Evolutionary conservation across 805 yeast genomes (phyloP), one percentile per base, ranked within the genome.

Genomic region (Wickerhamiella sergipiensis): DNA sequence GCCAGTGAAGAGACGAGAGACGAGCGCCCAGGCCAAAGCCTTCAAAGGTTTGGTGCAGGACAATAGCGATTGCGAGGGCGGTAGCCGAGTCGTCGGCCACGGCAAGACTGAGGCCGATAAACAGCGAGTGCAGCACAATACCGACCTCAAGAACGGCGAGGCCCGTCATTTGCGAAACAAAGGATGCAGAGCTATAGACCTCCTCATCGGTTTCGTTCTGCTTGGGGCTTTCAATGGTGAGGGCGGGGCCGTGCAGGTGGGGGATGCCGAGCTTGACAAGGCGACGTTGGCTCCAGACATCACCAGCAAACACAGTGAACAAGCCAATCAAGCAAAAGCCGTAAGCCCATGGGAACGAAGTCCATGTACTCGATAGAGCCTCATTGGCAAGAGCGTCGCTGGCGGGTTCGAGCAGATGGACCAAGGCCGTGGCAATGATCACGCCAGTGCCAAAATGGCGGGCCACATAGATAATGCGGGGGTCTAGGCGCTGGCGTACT

Each of bases 21-120:
- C 95, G 77, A 8, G 90, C 75, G 22, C 95, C 95, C 56, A 86
- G 70, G 53, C 95, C 95, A 47, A 86, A 71, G 47, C 95, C 95
- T 68, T 85, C 95, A 61, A 85, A 85, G 71, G 80, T 72, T 66
- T 85, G 95, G 64, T 86, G 71, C 54, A 67, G 60, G 3, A 62
- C 61, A 13, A 67, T 52, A 26, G 67, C 95, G 55, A 82, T 74
- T 64, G 82, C 85, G 47, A 85, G 69, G 6, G 85, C 75, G 52
- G 71, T 75, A 62, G 85, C 85, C 62, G 83, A 90, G 2, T 78
- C 82, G 47, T 89, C 92, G 4, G 92, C 71, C 17, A 83, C 83
- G 1, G 92, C 85, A 45, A 85, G 70, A 0, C 92, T 74, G 48
- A 86, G 70, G 23, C 95, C 95, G 51, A 86, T 75, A 60, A 86